A percentile compares a stretch with the other conserved stretches of the same genome.
Evolutionary conservation across 192 early-diverging fungal species (phyloP).

Genomic region (Coemansia nantahalensis): DNA sequence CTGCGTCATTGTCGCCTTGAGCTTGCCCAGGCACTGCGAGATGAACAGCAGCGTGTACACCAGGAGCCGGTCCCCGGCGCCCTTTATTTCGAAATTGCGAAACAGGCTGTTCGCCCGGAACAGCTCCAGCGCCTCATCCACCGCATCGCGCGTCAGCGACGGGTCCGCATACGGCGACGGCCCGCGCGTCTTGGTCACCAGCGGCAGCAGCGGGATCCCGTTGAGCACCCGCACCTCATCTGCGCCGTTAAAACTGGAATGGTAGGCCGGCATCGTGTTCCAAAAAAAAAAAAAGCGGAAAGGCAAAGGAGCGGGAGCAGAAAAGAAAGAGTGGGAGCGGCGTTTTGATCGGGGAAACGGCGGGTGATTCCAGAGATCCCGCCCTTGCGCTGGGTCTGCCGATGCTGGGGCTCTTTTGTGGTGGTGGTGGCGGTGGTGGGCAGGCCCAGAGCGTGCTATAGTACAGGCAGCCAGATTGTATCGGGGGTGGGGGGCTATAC

Average conservation of each 20-base stretch:
- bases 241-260: slow-evolving; percentile 21
- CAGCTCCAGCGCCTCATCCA: slow-evolving; percentile 92
- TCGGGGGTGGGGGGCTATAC: too few relatives aligned
- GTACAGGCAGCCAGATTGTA: too few relatives aligned
- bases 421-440: too few relatives aligned
- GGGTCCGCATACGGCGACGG: slow-evolving; percentile 72
- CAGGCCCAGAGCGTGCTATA: too few relatives aligned
- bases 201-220: slow-evolving; percentile 83
- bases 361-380: too few relatives aligned
- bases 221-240: slow-evolving; percentile 60
- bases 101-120: slow-evolving; percentile 98
- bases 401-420: too few relatives aligned
- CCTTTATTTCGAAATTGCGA: slow-evolving; percentile 99
- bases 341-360: too few relatives aligned
- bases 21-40: slow-evolving; percentile 72
- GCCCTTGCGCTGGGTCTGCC: too few relatives aligned
- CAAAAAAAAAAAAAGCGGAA: background rate
- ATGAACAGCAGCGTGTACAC: slow-evolving; percentile 95
- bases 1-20: slow-evolving; percentile 59
- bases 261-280: slow-evolving; percentile 34
- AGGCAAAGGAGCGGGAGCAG: too few relatives aligned
- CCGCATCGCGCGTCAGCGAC: slow-evolving; percentile 69
- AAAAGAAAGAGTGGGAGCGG: too few relatives aligned
- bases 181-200: slow-evolving; percentile 85
- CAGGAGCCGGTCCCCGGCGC: slow-evolving; percentile 84